Percentiles rank a stretch among this genome's conserved stretches.
Conservation (phyloP, 169 alveolate species). For the Plasmodium fragile region DNA sequence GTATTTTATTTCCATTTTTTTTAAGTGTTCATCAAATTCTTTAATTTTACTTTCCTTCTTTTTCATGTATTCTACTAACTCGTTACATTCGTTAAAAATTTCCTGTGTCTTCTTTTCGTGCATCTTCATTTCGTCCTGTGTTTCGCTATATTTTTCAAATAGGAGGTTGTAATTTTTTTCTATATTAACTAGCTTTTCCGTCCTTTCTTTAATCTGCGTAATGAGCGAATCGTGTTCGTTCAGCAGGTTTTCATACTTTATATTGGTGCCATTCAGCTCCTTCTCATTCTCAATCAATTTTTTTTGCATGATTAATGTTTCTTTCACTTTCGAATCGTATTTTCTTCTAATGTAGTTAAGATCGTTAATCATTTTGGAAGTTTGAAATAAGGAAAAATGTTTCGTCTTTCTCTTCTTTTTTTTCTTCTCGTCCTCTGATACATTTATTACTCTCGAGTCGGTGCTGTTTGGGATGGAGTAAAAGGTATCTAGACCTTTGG, state of each 20-base stretch:
- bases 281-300: conserved; percentile 69
- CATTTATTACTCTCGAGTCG: conserved; percentile 15
- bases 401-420: background rate
- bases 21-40: conserved; percentile 73
- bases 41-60: conserved; percentile 73
- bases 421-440: conserved; percentile 1
- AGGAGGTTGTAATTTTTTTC: conserved; percentile 71
- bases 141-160: conserved; percentile 70
- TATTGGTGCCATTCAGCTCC: conserved; percentile 42
- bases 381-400: conserved; percentile 31
- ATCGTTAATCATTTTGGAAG: conserved; percentile 60
- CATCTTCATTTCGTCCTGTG: conserved; percentile 76
- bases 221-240: conserved; percentile 73
- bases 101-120: conserved; percentile 74
- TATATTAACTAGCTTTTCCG: conserved; percentile 46
- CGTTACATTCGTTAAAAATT: conserved; percentile 75
- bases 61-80: conserved; percentile 73
- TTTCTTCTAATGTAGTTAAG: conserved; percentile 66
- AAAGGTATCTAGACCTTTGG: conserved; percentile 59
- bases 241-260: conserved; percentile 58
- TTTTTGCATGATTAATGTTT: conserved; percentile 66
- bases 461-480: conserved; percentile 73
- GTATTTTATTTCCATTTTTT: conserved; percentile 75
- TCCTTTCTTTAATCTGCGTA: conserved; percentile 70
- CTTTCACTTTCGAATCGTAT: conserved; percentile 71